phyloP scores from a whole-genome alignment of 345 rosid species.

The Garcia nutans region DNA sequence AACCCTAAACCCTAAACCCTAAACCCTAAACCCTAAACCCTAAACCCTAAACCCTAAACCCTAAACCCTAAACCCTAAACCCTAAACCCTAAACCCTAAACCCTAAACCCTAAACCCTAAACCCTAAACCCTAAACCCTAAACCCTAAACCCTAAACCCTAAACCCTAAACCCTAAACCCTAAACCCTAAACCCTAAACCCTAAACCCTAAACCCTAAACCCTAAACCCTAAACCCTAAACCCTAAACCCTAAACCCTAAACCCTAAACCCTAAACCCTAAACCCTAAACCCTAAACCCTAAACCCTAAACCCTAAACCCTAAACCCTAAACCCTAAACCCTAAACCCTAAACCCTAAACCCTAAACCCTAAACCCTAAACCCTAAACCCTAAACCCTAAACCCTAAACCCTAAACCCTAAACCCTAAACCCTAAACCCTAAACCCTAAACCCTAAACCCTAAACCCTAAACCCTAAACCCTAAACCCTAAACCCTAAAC shows the following conservation, averaged over 20 bases:
- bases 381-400: constrained; percentile 27
- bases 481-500: constrained; percentile 26
- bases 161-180: constrained; percentile 32
- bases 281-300: constrained; percentile 34
- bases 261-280: constrained; percentile 33
- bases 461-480: constrained; percentile 25
- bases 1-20: constrained; percentile 24
- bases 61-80: constrained; percentile 14
- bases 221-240: constrained; percentile 31
- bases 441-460: constrained; percentile 29
- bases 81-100: no score
- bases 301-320: constrained; percentile 16
- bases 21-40: constrained; percentile 26
- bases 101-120: constrained; percentile 26
- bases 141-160: constrained; percentile 31
- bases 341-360: constrained; percentile 34
- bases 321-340: no score
- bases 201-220: constrained; percentile 22
- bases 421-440: constrained; percentile 27
- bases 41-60: constrained; percentile 23
- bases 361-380: constrained; percentile 33
- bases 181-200: constrained; percentile 20
- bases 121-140: constrained; percentile 32
- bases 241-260: constrained; percentile 30
- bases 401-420: constrained; percentile 29